Evolutionary conservation across 1,284 basidiomycete genomes (phyloP), one percentile per base, ranked within the genome.

Genomic region (Anthracocystis panici-leucophaei): DNA sequence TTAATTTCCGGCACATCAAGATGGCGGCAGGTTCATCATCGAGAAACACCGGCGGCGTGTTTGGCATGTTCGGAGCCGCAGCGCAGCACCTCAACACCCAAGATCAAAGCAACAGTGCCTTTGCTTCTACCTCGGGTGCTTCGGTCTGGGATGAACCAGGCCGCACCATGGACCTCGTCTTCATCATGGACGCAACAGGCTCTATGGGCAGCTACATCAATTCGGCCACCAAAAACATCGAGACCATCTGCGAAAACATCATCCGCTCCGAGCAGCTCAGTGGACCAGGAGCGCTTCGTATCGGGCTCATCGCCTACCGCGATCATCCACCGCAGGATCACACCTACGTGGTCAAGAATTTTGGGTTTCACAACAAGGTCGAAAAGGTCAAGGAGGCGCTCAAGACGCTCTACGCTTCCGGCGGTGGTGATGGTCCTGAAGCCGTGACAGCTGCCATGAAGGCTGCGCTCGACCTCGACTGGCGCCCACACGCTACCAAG

Each of bases 361-460:
- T 96, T 88, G 93, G 93, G 2, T 98, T 99, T 87, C 93, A 94
- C 20, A 94, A 93, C 8, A 91, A 95, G 84, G 95, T 97, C 79
- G 89, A 90, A 76, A 89, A 92, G 80, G 92, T 98, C 31, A 93
- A 97, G 81, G 90, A 89, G 81, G 90, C 95, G 84, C 89, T 99
- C 64, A 92, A 92, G 49, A 88, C 89, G 23, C 87, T 95, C 67
- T 94, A 96, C 87, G 97, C 97, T 16, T 93, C 92, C 6, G 96
- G 96, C 20, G 86, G 97, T 29, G 96, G 96, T 12, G 96, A 99
- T 88, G 96, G 97, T 0, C 97, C 97, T 0, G 97, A 99, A 85
- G 97, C 95, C 4, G 93, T 97, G 64, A 99, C 97, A 0, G 95
- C 96, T 4, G 96, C 92, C 12, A 88, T 99, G 86, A 91, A 91